Evolutionary conservation across 2,329 filamentous ascomycete genomes (phyloP), one percentile per base, ranked within the genome.

Genomic region (Diaporthe humulicola): DNA sequence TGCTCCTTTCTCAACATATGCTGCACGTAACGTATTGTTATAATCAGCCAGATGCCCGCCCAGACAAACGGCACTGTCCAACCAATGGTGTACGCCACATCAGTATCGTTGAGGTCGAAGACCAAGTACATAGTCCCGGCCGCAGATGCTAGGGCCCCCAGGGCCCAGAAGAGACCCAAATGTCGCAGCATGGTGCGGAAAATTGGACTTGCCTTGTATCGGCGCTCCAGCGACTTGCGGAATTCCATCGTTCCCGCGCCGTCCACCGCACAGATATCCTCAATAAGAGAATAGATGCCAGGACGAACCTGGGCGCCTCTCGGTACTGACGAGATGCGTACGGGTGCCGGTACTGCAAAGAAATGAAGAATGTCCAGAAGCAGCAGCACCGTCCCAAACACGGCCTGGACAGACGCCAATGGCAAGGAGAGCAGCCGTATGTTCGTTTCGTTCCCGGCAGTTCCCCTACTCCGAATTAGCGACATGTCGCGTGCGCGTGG

Each of bases 351-450:
- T 28, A 4, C 57, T 42, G 36, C 9, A n/a, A 60, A 60, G 5
- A 40, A 9, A 28, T 79, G 80, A 79, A 85, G 79, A 38, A 84
- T 83, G 5, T 84, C 85, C 4, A 86, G 83, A 22, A 86, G 75
- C 8, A 84, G 78, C 25, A 87, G 79, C 28, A 85, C 81, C 22
- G 83, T 82, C 6, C 87, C 86, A 14, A 86, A 78, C 70, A 85
- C 85, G 72, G 87, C 87, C 25, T 89, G 81, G 67, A 90, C 88
- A 6, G 88, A 81, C 4, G 88, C 85, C 0, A 87, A 85, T 17
- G 88, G 88, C 80, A 90, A 88, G 60, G 86, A 86, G 0, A 90
- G 81, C 4, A 88, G 85, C 22, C 87, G 83, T 50, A 89, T 80
- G 75, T 87, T 84, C 19, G 88, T 87, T n/a, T 84, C 80, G 72